Base-by-base conservation (phyloP, 768 basidiomycete species). In the Lactarius indigo region DNA sequence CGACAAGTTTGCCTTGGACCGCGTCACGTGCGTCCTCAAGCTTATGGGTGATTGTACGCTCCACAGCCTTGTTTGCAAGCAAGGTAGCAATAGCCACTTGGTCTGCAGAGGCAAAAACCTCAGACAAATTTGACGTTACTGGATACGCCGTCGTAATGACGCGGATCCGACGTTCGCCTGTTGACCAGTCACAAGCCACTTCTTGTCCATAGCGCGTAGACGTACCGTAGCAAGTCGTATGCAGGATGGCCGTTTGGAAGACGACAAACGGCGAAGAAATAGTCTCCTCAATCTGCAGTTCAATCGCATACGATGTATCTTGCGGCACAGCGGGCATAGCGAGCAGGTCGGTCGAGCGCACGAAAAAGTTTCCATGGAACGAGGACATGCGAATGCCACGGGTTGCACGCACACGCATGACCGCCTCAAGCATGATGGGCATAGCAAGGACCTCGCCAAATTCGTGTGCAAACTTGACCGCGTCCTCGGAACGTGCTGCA, bases 401-500 rank as follows among this genome's bases (percentile, higher is more conserved):
- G 12, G 97, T 94, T n/a, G 96, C 95, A 72, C 97, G 94, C 31
- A 98, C 94, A 75, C 97, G 92, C 83, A 97, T 98, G 63, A 99
- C 93, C 26, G 94, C 95, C 77, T 99, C 97, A 70, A 98, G 80
- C 84, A 94, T 96, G 72, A 98, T 92, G 5, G 95, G 93, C 83
- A 89, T 92, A 12, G 95, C 91, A 63, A 99, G 76, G 5, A 97
- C 91, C 72, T 92, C 88, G 26, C 95, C 94, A 73, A 98, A 96
- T 75, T 98, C 97, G 70, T 96, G 95, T 1, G 96, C 96, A 73
- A 99, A 98, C 78, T 98, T 98, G 78, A 97, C 83, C 3, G 97
- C 97, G 74, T 99, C 97, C 76, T 99, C 97, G 3, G 93, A 85
- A 52, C 94, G 85, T 2, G 87, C 85, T 13, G 97, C 97, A 73